phyloP scores from a whole-genome alignment of 176 grass and related monocot species.

The Rhynchospora pubera region DNA sequence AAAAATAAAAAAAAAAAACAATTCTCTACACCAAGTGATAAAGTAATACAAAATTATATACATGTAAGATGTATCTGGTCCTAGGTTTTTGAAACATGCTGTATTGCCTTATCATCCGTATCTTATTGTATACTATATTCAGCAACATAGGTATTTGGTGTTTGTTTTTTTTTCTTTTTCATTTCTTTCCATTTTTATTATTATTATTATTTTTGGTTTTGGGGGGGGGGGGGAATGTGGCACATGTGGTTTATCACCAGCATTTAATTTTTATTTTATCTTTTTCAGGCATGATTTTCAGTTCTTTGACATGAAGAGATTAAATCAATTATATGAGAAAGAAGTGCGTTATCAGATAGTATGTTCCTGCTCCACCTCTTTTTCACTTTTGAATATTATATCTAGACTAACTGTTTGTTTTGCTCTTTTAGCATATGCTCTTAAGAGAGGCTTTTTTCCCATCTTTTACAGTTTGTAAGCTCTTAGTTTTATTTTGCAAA shows the following conservation, averaged over 20 bases:
- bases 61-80: no score
- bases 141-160: background rate
- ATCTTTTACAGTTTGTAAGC: background rate
- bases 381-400: background rate
- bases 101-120: no score
- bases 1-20: no score
- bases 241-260: background rate
- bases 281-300: constrained; percentile 67
- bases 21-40: no score
- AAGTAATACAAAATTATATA: no score
- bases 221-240: background rate
- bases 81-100: no score
- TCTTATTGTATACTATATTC: no score
- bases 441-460: background rate
- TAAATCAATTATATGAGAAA: constrained; percentile 74
- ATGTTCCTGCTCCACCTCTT: constrained; percentile 9
- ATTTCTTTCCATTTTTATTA: background rate
- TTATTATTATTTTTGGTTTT: background rate
- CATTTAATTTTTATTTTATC: background rate
- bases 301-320: constrained; percentile 64
- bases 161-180: background rate
- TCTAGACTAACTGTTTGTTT: background rate
- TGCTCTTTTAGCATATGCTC: background rate
- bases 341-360: constrained; percentile 78
- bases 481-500: constrained; percentile 26